Evolutionary conservation across 768 basidiomycete species (phyloP).

Genomic region (Gautieria morchelliformis): DNA sequence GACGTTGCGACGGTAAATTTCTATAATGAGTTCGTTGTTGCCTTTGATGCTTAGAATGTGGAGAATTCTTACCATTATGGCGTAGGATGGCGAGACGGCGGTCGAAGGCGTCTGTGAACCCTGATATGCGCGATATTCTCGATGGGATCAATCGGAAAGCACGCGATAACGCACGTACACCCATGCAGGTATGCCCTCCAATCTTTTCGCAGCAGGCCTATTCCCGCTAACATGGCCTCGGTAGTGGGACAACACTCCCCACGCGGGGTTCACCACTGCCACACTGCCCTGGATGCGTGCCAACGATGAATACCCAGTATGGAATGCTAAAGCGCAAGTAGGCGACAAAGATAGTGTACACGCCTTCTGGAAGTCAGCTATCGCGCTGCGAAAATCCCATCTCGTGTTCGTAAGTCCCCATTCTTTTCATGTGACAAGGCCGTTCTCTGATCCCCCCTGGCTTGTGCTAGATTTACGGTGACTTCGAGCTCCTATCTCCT

Average conservation of each 20-base stretch:
- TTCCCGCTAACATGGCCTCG: neutral
- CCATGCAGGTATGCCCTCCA: slow-evolving; percentile 45
- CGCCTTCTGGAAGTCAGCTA: slow-evolving; percentile 50
- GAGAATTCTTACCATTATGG: neutral
- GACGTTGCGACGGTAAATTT: slow-evolving; percentile 56
- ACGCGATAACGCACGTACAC: slow-evolving; percentile 61
- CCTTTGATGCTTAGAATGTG: neutral
- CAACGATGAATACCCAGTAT: slow-evolving; percentile 52
- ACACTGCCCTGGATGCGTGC: slow-evolving; percentile 61
- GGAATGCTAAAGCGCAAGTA: slow-evolving; percentile 46
- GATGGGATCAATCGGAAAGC: slow-evolving; percentile 51
- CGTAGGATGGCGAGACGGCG: slow-evolving; percentile 33
- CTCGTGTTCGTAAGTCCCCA: slow-evolving; percentile 38
- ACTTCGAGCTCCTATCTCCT: slow-evolving; percentile 40
- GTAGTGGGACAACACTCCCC: slow-evolving; percentile 45
- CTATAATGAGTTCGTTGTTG: slow-evolving; percentile 37
- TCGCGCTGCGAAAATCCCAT: slow-evolving; percentile 43
- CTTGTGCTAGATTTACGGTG: slow-evolving; percentile 45
- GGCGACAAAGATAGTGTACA: slow-evolving; percentile 42
- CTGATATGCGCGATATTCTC: slow-evolving; percentile 55
- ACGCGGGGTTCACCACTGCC: slow-evolving; percentile 57
- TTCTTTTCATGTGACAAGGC: neutral
- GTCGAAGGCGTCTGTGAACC: slow-evolving; percentile 20
- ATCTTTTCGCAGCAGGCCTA: neutral
- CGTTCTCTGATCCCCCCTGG: neutral